A percentile compares a stretch with the other conserved stretches of the same genome.
Evolutionary conservation across 2,329 filamentous ascomycete genomes (phyloP).

Genomic region (Penicillium expansum): DNA sequence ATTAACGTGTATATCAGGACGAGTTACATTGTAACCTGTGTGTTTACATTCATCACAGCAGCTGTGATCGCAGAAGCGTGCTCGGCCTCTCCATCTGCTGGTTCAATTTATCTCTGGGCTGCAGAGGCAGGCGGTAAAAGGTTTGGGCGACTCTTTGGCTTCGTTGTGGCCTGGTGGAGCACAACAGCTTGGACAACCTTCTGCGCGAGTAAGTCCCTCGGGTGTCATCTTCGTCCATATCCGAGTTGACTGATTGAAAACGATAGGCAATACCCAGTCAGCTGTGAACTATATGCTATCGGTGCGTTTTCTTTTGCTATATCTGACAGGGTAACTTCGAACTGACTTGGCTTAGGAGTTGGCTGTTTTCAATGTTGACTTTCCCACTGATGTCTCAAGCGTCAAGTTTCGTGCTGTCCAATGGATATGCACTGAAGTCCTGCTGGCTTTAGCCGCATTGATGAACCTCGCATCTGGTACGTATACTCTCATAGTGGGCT

Average conservation of each 20-base stretch:
- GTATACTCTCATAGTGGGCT: constrained; percentile 11
- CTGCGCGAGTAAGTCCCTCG: too few species aligned
- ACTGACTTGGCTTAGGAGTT: constrained; percentile 47
- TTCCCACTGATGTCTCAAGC: constrained; percentile 51
- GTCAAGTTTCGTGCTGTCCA: constrained; percentile 61
- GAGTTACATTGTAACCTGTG: constrained; percentile 58
- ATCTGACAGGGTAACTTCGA: neutral
- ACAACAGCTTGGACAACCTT: too few species aligned
- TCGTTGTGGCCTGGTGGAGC: too few species aligned
- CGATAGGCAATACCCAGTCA: constrained; percentile 49
- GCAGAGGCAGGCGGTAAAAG: too few species aligned
- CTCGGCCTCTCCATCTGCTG: too few species aligned
- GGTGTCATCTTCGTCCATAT: too few species aligned
- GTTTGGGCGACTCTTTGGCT: too few species aligned
- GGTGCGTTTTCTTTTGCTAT: constrained; percentile 29
- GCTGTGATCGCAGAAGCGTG: constrained; percentile 61
- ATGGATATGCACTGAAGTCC: constrained; percentile 57
- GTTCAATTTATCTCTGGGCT: too few species aligned
- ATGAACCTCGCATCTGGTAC: constrained; percentile 53
- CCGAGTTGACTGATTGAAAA: neutral
- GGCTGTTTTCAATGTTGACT: constrained; percentile 55
- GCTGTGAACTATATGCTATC: constrained; percentile 55
- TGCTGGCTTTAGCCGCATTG: constrained; percentile 50
- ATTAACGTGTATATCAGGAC: constrained; percentile 40
- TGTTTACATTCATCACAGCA: constrained; percentile 61